Evolutionary conservation across 331 rosid genomes (phyloP).

Genomic region (Spiraea crenata): DNA sequence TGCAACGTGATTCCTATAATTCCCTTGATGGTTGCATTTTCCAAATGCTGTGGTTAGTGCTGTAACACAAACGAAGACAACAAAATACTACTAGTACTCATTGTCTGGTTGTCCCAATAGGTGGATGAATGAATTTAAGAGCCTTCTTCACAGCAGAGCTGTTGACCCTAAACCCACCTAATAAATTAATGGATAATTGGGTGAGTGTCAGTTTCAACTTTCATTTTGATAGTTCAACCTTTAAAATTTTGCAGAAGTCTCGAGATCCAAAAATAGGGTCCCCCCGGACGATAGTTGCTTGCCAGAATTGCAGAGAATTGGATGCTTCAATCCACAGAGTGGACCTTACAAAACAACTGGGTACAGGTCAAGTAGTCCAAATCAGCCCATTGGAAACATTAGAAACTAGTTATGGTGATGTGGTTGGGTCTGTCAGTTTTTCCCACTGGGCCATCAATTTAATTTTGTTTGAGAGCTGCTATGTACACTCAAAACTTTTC

Average conservation of each 20-base stretch:
- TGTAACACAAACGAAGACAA: not conserved
- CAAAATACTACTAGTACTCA: not conserved
- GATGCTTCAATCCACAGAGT: not conserved
- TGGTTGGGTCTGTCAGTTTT: too few relatives aligned
- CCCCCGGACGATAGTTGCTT: conserved; percentile 1
- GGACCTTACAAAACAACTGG: conserved; percentile 2
- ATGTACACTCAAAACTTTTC: too few relatives aligned
- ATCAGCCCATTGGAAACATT: not conserved
- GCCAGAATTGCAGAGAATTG: conserved; percentile 15
- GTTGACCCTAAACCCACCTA: conserved; percentile 16
- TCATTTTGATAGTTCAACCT: not conserved
- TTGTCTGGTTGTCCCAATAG: not conserved
- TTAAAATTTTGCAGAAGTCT: conserved; percentile 4
- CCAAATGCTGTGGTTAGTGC: not conserved
- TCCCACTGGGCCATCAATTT: too few relatives aligned
- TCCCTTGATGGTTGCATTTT: conserved; percentile 7
- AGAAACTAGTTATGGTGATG: too few relatives aligned
- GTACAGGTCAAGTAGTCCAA: not conserved
- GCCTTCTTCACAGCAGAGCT: not conserved
- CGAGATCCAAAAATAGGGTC: conserved; percentile 10
- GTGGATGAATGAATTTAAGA: conserved; percentile 11
- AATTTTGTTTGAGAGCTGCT: too few relatives aligned
- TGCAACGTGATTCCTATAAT: too few relatives aligned
- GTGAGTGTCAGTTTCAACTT: conserved; percentile 17
- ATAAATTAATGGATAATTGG: not conserved